Evolutionary conservation across 345 rosid genomes (phyloP).

Genomic region (Lagerstroemia speciosa): DNA sequence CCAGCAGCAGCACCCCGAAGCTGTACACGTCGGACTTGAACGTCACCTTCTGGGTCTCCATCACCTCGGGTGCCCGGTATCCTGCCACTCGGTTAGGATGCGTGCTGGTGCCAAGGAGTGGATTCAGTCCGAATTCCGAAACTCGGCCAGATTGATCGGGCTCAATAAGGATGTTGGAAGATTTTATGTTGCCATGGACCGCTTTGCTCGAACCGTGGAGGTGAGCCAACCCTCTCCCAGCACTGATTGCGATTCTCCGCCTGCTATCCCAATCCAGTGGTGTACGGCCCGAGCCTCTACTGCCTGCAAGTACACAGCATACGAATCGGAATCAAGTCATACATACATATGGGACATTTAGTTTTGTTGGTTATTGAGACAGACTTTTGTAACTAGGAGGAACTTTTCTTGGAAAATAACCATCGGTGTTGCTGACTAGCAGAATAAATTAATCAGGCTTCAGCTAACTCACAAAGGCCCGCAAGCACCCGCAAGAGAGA

Average conservation of each 20-base stretch:
- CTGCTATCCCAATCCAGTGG: conserved; percentile 93
- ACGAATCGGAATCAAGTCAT: neutral
- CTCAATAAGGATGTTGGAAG: conserved; percentile 76
- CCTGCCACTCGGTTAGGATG: conserved; percentile 76
- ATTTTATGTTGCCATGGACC: conserved; percentile 85
- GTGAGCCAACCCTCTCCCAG: conserved; percentile 69
- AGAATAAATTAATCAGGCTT: neutral
- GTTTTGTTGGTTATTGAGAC: too few species aligned
- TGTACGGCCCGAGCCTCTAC: conserved; percentile 82
- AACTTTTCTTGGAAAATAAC: too few species aligned
- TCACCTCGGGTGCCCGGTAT: conserved; percentile 85
- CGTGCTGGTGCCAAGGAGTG: conserved; percentile 44
- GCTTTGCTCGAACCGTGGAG: conserved; percentile 61
- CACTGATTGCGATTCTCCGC: conserved; percentile 58
- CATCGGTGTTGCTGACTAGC: too few species aligned
- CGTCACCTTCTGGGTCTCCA: conserved; percentile 65
- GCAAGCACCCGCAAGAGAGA: neutral
- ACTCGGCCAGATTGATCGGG: conserved; percentile 55
- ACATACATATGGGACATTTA: too few species aligned
- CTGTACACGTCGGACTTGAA: conserved; percentile 92
- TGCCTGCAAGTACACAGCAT: conserved; percentile 32
- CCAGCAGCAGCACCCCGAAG: conserved; percentile 80
- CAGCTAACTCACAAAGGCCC: neutral
- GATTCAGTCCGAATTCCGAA: conserved; percentile 79
- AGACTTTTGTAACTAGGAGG: too few species aligned